Percentiles rank a stretch among this genome's conserved stretches.
These are phyloP conservation scores for Trametes punicea DNA, from an alignment of 768 basidiomycete genomes.

Conservation along the genomic window DNA sequence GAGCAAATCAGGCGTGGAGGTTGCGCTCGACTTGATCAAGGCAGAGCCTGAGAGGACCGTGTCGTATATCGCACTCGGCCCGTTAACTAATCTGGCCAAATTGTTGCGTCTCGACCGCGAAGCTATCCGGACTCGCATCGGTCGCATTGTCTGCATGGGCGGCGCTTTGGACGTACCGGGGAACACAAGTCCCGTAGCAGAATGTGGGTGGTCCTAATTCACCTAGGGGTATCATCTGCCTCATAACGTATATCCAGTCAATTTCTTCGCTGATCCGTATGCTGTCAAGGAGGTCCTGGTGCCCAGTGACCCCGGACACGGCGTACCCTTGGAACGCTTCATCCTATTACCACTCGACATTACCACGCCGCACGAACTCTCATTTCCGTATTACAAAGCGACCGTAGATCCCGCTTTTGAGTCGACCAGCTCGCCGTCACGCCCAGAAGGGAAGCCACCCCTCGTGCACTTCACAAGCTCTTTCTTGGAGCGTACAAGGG, in stretches of 20 bases:
- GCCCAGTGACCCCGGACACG: conserved; percentile 35
- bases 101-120: conserved; percentile 54
- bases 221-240: not conserved
- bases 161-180: conserved; percentile 90
- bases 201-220: conserved; percentile 54
- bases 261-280: conserved; percentile 84
- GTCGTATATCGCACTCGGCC: conserved; percentile 72
- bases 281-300: conserved; percentile 70
- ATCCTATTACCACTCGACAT: conserved; percentile 77
- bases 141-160: conserved; percentile 88
- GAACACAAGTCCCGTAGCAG: conserved; percentile 76
- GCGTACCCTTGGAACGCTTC: conserved; percentile 64
- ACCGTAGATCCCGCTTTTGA: conserved; percentile 62
- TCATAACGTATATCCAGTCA: conserved; percentile 47
- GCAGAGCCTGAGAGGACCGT: conserved; percentile 49
- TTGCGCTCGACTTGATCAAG: conserved; percentile 53
- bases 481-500: conserved; percentile 70
- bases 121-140: conserved; percentile 55
- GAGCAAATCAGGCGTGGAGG: conserved; percentile 46
- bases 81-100: conserved; percentile 76
- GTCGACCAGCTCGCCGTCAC: conserved; percentile 47
- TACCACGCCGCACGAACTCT: conserved; percentile 75
- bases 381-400: conserved; percentile 59
- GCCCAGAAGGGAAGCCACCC: conserved; percentile 46
- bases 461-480: conserved; percentile 76